Base-by-base conservation (phyloP, 2,329 filamentous ascomycete genomes). In the Talaromyces amestolkiae region DNA sequence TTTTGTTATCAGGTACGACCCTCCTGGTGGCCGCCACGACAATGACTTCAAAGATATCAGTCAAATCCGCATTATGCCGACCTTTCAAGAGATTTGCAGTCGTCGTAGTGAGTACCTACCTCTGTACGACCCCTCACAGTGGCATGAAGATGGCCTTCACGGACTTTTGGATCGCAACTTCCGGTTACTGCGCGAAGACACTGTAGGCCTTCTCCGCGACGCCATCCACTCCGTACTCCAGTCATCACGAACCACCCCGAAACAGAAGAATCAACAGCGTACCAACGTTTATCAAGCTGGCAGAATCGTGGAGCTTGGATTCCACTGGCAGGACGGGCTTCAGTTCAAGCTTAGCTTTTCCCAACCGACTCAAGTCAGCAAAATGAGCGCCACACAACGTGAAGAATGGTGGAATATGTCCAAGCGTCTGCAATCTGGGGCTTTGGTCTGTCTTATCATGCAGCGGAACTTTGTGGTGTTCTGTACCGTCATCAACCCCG, bases 151-250 rank as follows among this genome's bases (percentile, higher is more conserved):
- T 22, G 75, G 74, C 1, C 64, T 74, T 9, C 65, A 64, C 1
- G 70, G 75, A 31, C 70, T 76, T 8, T 56, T 77, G 56, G 77
- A 79, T 65, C 69, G 72, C 74, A 74, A 77, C 43, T 79, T 79
- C 67, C 74, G 77, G n/a, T 71, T 78, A 1, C 62, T 79, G 27
- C 67, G 77, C 22, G 75, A 76, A 65, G 77, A 79, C 53, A 76
- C 74, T 2, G 60, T 77, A 24, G 70, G 75, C 51, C 70, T 72
- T 49, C 65, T 77, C 54, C 64, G 76, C 67, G 71, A 77, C 68
- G 69, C 71, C n/a, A 73, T 78, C 65, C 68, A 72, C 24, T 24
- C 62, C 39, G 61, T 66, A 49, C 22, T 70, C 15, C 43, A 58
- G 37, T 33, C 33, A 35, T 39, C 51, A 15, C 27, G 10, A 17